Evolutionary conservation across 2,329 filamentous ascomycete species (phyloP), one percentile per base, ranked within the genome.

Genomic region (Trematosphaeria pertusa): DNA sequence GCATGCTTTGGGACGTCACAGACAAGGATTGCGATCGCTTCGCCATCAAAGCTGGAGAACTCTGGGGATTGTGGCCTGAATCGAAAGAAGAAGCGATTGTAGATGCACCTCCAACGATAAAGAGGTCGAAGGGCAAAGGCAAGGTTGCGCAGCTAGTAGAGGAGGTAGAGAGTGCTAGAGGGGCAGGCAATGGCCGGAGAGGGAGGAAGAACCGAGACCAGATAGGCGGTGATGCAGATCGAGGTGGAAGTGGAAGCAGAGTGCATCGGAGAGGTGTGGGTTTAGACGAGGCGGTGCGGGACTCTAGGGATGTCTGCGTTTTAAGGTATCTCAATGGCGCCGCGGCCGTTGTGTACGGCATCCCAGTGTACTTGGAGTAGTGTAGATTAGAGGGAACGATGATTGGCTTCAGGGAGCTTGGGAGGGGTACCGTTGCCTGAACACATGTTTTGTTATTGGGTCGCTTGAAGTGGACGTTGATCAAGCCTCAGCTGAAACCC

Each of bases 11-110:
- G 94, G 94, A 99, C 71, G 94, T 99, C 38, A 99, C 94, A 8
- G 94, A 99, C 70, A 89, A 89, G 63, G 94, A 99, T 70, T 96
- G 97, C 69, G 95, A 99, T 75, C 88, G 92, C 14, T 96, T 96
- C 70, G 89, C 92, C 0, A 85, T 87, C 24, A 80, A 82, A 19
- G 78, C 88, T 2, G 88, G 96, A 68, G 88, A 94, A 67, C 81
- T 87, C 61, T 99, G 94, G 94, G 94, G 94, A 0, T 71, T 99
- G 5, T 76, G 70, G 80, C 80, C 47, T 70, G 64, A 74, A 77
- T 77, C 34, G 71, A 54, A 71, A 37, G 58, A 59, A 15, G 59
- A 63, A 2, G 41, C 19, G 20, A 31, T 37, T 12, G 17, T 31
- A 8, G 50, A 56, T 36, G 61, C 56, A 50, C 56, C 57, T 50